Evolutionary conservation across 1,284 basidiomycete genomes (phyloP), one percentile per base, ranked within the genome.

Genomic region (Ustilago curta): DNA sequence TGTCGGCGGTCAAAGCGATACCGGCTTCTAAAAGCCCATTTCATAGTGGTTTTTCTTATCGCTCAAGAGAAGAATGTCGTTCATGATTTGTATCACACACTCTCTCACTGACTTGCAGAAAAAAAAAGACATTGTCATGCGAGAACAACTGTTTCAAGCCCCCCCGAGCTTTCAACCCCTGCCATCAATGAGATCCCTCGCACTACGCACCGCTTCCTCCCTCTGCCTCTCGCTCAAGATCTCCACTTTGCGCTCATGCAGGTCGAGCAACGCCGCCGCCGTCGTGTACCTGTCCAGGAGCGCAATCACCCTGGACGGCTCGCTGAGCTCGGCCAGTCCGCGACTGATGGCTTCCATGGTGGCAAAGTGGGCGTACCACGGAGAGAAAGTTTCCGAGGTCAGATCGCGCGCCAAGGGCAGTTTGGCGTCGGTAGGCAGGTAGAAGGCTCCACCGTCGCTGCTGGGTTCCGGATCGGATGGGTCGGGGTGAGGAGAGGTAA

Each of bases 331-430:
- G 1, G 63, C 64, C 2, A 76, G 37, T 5, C 58, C 64, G 14
- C 54, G 53, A 29, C 54, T 56, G 58, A 76, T 63, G 19, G 67
- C 73, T n/a, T 71, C 68, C 61, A 76, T 63, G 2, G 73, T 76
- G 4, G 50, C 73, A 35, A 68, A 70, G 50, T 76, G 73, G 11
- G 73, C 73, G 31, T 61, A 76, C 73, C 73, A 76, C 18, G 72
- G 67, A 16, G 69, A 71, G 39, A 68, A 59, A 21, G 44, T 37
- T 16, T 56, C 39, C 14, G 52, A 5, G 0, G 23, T 25, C 19
- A 75, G 57, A 19, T 65, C 57, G 31, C 57, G 72, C 4, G 23
- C 35, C 19, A 57, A 42, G 25, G 61, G 45, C 2, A 49, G 35
- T 19, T 43, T 44, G 11, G 50, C 37, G 1, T 43, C 32, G 14